Conservation (phyloP, 2,329 filamentous ascomycete genomes). For the Tolypocladium ophioglossoides region DNA sequence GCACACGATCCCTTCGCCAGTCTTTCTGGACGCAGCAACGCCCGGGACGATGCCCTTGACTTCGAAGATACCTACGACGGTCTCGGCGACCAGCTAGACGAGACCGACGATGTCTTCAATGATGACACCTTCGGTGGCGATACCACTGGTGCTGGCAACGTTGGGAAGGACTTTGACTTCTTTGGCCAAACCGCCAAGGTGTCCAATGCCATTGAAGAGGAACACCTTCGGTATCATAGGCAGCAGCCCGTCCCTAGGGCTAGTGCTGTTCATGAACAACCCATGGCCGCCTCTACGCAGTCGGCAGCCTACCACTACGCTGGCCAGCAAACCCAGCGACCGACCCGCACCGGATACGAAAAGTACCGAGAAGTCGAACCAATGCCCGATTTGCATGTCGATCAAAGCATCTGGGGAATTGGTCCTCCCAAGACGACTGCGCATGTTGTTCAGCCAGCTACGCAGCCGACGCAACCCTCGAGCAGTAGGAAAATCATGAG, state of each 20-base stretch:
- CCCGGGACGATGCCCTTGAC: slow-evolving; percentile 50
- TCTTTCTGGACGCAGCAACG: slow-evolving; percentile 55
- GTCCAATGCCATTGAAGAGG: slow-evolving; percentile 76
- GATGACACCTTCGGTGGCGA: slow-evolving; percentile 75
- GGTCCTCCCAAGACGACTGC: slow-evolving; percentile 39
- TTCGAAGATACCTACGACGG: slow-evolving; percentile 98
- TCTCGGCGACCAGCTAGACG: slow-evolving; percentile 79
- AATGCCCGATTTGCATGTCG: slow-evolving; percentile 82
- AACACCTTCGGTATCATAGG: slow-evolving; percentile 74
- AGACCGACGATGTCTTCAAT: slow-evolving; percentile 89
- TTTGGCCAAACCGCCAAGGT: slow-evolving; percentile 87
- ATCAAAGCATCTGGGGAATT: slow-evolving; percentile 86
- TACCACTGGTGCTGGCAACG: slow-evolving; percentile 31
- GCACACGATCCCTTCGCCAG: slow-evolving; percentile 79
- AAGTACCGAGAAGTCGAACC: slow-evolving; percentile 79
- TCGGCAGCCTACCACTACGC: slow-evolving; percentile 24
- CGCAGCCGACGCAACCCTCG: slow-evolving; percentile 14
- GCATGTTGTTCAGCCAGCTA: slow-evolving; percentile 15
- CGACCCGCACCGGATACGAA: slow-evolving; percentile 76
- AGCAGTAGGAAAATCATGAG: slow-evolving; percentile 75
- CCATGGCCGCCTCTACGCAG: slow-evolving; percentile 18
- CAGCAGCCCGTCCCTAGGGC: slow-evolving; percentile 49
- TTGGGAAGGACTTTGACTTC: slow-evolving; percentile 95
- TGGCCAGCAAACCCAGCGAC: slow-evolving; percentile 36
- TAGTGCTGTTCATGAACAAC: slow-evolving; percentile 21